Base-by-base conservation (phyloP, 768 basidiomycete genomes). In the Harrya chromipes region DNA sequence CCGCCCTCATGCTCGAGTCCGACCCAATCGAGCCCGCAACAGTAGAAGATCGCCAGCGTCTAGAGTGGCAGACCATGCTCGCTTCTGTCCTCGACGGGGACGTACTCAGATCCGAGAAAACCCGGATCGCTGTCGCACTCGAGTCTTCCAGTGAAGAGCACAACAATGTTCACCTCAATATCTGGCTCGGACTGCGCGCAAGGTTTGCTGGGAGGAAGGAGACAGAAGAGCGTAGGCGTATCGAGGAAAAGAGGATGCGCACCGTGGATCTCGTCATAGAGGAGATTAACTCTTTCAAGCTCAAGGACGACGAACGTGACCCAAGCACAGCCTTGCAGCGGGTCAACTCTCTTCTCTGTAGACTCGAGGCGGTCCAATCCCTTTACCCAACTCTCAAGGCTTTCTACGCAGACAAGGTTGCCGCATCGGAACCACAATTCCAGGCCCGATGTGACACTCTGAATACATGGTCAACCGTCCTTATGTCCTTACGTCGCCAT, bases 1-100 rank as follows among this genome's bases (percentile, higher is more conserved):
- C 80, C 16, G 69, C 76, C 6, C 70, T 81, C 33, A 69, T 78
- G 49, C 71, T 81, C 27, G 85, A 88, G 59, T 72, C 80, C 6
- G 85, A 87, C 56, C 74, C 79, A 40, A 77, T 80, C 43, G 77
- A 84, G 50, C 84, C 87, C 21, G 79, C 82, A 36, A 85, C 87
- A 2, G 73, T 77, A 46, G 82, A 88, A 59, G 87, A 92, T 62
- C 77, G 81, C 53, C 89, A 93, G 59, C 77, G 94, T 23, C 69
- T 94, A 41, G 94, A 97, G 69, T 98, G 97, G 97, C 93, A 94
- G 68, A 87, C 87, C 16, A 87, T 97, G 84, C 81, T 98, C 27
- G 82, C 90, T 12, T 95, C 94, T 26, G 95, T 98, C 21, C 77
- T 99, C 40, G 82, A 83, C 26, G 94, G 97, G 10, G 94, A 98